Base-by-base conservation (phyloP, 2,329 filamentous ascomycete genomes). In the Colletotrichum sp. region DNA sequence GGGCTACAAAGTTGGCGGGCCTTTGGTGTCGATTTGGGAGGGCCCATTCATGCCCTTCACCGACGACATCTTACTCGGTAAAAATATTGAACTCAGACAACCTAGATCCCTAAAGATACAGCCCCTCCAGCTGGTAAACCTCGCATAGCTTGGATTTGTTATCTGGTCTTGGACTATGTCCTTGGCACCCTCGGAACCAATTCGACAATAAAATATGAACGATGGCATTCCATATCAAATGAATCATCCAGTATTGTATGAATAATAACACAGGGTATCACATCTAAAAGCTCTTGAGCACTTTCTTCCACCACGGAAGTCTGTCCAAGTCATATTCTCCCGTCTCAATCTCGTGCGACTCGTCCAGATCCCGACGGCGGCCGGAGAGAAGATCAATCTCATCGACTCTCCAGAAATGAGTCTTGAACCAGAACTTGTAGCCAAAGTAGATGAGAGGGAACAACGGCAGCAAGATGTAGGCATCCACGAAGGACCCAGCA, bases 401-500 rank as follows among this genome's bases (percentile, higher is more conserved):
- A 70, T 87, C 82, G 8, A 85, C 81, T 7, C 86, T 82, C 87
- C 89, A 89, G 72, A 88, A 84, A 8, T 82, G 85, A 3, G 92
- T 92, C 76, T 86, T 87, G 83, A 89, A 91, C 55, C 86, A 83
- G 6, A 91, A 68, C 81, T 93, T 93, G 80, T 90, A 91, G 2
- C 79, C 86, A 2, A 88, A 76, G 78, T 90, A 93, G 18, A 93
- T 92, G 57, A 93, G 73, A 1, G 85, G 87, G 78, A 93, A 93
- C 0, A 93, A 83, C 3, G 90, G 90, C 34, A 93, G 80, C 28
- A 93, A 82, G 71, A 93, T 90, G 79, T 93, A 93, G 0, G 91
- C 91, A 78, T 92, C 90, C 13, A 93, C 91, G 79, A 93, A 93
- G n/a, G 86, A 84, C 6, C 88, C 90, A 0, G 88, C 89, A 52